Conservation (phyloP, 441 rosid species). For the Adansonia gregorii region DNA sequence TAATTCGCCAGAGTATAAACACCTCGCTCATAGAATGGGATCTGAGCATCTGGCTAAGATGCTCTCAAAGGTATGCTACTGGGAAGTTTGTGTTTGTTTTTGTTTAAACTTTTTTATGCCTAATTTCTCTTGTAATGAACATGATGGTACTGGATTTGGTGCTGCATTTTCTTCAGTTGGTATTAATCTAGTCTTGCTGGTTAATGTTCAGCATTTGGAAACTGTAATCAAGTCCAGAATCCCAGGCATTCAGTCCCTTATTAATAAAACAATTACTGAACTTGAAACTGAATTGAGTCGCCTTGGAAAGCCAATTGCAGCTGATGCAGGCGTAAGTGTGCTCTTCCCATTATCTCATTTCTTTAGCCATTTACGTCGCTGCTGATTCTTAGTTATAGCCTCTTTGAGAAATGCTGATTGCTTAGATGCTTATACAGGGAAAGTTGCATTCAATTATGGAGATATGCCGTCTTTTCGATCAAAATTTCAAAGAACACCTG, state of each 20-base stretch:
- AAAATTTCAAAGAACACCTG: conserved; percentile 90
- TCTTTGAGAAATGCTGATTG: conserved; percentile 26
- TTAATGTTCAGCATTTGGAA: conserved; percentile 83
- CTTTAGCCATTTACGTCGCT: conserved; percentile 5
- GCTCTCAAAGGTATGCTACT: conserved; percentile 73
- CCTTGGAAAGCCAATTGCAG: conserved; percentile 96
- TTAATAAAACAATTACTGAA: conserved; percentile 82
- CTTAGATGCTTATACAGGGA: conserved; percentile 56
- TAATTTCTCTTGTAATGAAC: background rate
- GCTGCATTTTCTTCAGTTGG: background rate
- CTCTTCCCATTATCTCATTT: conserved; percentile 6
- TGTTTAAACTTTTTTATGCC: background rate
- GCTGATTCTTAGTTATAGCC: background rate
- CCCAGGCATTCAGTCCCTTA: conserved; percentile 93
- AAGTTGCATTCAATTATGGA: conserved; percentile 93
- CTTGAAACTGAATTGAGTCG: conserved; percentile 91
- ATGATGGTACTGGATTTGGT: background rate
- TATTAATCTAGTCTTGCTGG: conserved; percentile 29
- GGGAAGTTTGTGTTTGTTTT: background rate
- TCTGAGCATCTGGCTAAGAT: conserved; percentile 93
- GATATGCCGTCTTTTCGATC: conserved; percentile 95
- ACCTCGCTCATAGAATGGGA: conserved; percentile 94
- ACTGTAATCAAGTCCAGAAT: conserved; percentile 92
- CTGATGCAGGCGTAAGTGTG: conserved; percentile 90
- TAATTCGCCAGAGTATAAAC: conserved; percentile 83